These are phyloP conservation scores for Maudiozyma barnettii DNA, from an alignment of 805 yeast species.

Conservation along the genomic window DNA sequence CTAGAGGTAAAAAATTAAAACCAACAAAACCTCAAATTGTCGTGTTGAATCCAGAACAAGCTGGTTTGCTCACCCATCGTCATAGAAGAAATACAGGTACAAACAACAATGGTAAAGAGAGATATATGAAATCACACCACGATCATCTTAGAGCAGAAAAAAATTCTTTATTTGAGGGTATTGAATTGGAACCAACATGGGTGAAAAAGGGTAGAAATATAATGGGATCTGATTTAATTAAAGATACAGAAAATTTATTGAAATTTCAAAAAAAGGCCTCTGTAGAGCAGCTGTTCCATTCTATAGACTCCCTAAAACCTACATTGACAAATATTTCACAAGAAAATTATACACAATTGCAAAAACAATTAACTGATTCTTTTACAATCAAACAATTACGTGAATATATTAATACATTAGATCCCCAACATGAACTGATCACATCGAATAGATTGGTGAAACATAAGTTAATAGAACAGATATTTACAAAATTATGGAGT, in stretches of 20 bases:
- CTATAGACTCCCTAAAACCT: constrained; percentile 24
- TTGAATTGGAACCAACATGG: constrained; percentile 10
- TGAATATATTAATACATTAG: constrained; percentile 12
- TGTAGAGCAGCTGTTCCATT: constrained; percentile 18
- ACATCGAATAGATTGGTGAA: constrained; percentile 5
- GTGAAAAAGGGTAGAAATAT: not conserved
- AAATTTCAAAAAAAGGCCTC: constrained; percentile 19
- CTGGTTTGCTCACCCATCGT: constrained; percentile 15
- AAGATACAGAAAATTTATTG: constrained; percentile 12
- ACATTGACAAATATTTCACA: constrained; percentile 12
- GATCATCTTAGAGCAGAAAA: not conserved
- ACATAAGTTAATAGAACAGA: constrained; percentile 7
- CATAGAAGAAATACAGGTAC: not conserved
- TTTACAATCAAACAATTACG: constrained; percentile 23
- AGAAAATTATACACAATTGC: constrained; percentile 14
- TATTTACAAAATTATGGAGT: constrained; percentile 17
- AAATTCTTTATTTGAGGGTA: constrained; percentile 21
- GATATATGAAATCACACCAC: not conserved
- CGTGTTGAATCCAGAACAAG: constrained; percentile 21
- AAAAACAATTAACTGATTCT: constrained; percentile 14
- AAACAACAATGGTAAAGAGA: not conserved
- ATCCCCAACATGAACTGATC: constrained; percentile 1
- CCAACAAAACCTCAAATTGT: constrained; percentile 22
- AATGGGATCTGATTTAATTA: not conserved
- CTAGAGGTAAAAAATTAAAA: constrained; percentile 22